Evolutionary conservation across 108 stramenopile species (phyloP), one percentile per base, ranked within the genome.

Genomic region (Seminavis robusta): DNA sequence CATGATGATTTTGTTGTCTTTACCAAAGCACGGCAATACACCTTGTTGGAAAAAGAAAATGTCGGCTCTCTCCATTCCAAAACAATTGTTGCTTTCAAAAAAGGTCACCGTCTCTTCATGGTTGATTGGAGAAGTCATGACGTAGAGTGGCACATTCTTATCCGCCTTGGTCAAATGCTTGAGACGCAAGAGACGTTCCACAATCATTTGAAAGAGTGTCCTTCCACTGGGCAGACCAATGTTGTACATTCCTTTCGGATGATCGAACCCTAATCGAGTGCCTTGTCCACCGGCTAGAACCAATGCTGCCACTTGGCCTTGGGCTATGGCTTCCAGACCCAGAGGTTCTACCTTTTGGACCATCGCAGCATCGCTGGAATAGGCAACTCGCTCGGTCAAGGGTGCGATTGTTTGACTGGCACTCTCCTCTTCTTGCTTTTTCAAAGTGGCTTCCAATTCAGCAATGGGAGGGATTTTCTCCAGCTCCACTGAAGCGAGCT

Each of bases 51-150:
- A 99, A 71, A 97, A 92, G 28, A 44, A 40, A 8, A 98, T 91
- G 55, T 95, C 79, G 4, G 62, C 68, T 17, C 69, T 34, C 20
- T 56, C 63, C 4, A 96, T 51, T 45, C 94, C 97, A 76, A 97
- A 98, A 60, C 73, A 78, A 23, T 77, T 56, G 59, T 95, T 63
- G 1, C 61, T 40, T 24, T 51, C 47, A 64, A 98, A 99, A 70
- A 79, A 97, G 5, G 43, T 42, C 8, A 59, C 58, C 9, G 96
- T 98, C 17, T 76, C 80, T 19, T 76, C 74, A 74, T 98, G 91
- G 60, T 97, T 99, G 31, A 95, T 47, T 2, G 97, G 95, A 59
- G 92, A 94, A 13, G 98, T 99, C 98, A 99, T 99, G 64, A 99
- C 77, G 66, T 93, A 96, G 52, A 94, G 82, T 9, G 52, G 61